Evolutionary conservation across 371 early-diverging fungal genomes (phyloP), one percentile per base, ranked within the genome.

Genomic region (Rhizopus microsporus): DNA sequence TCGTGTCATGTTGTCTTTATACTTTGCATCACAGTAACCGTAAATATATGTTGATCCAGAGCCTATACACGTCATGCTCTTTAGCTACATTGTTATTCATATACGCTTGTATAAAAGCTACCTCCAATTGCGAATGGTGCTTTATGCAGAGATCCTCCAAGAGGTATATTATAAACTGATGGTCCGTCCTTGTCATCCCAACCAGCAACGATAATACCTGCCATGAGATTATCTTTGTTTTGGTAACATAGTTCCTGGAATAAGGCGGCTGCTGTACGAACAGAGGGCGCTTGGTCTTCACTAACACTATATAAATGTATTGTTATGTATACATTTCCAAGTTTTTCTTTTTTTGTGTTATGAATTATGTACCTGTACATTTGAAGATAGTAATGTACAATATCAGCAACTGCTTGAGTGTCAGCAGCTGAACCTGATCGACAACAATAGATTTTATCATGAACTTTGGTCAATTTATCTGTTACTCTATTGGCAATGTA

Each of bases 121-220:
- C 92, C 99, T 57, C 96, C 99, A 72, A 99, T 93, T 7, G 99
- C 89, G 82, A 92, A 98, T 12, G 96, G 93, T 57, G 91, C 88
- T 69, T 88, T 87, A 68, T 96, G 93, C 42, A 99, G 62, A 9
- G 95, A 91, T 8, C 99, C 99, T 51, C 99, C 99, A 8, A 98
- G 77, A 45, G 95, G 93, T 33, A 99, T 86, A 57, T 87, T 87
- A 78, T 93, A 99, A 30, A 98, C 96, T n/a, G 87, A 75, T 7
- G 92, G 92, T n/a, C 97, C 96, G 44, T 90, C 81, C 56, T 88
- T 77, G 65, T 92, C 84, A 77, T 99, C 99, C 92, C 94, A 98
- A 44, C 99, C 99, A 44, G 93, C 99, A 35, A 99, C 93, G 70
- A 99, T 99, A 67, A 99, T 92, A 42, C 97, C 98, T n/a, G 99